These are phyloP conservation scores for Bassia scoparia DNA, from an alignment of 148 eudicot species.

Conservation along the genomic window DNA sequence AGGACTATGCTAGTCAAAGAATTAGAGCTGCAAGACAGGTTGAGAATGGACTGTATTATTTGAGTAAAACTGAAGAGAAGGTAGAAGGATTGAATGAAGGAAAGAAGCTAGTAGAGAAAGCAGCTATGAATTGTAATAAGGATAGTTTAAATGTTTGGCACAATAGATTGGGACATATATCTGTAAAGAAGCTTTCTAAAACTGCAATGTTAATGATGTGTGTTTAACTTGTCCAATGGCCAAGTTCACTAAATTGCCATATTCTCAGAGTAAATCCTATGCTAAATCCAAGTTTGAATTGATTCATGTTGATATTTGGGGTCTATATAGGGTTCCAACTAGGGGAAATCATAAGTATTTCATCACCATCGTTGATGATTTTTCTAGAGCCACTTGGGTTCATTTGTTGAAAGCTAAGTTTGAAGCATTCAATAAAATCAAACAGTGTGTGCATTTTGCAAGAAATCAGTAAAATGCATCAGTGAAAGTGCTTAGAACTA, in stretches of 20 bases:
- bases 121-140: no score
- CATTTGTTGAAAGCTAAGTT: background rate
- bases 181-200: background rate
- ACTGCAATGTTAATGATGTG: background rate
- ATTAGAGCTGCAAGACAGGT: background rate
- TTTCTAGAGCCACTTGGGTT: background rate
- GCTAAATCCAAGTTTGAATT: background rate
- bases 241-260: background rate
- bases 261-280: background rate
- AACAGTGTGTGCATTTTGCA: background rate
- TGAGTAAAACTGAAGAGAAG: background rate
- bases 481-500: background rate
- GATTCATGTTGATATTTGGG: conserved; percentile 2
- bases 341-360: background rate
- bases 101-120: background rate
- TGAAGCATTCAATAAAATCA: background rate
- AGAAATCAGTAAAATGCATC: background rate
- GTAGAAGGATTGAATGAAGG: background rate
- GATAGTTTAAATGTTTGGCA: background rate
- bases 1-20: no score
- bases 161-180: background rate
- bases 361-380: conserved; percentile 14
- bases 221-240: background rate
- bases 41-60: background rate
- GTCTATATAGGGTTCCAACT: background rate